Conservation (phyloP, 2,329 filamentous ascomycete species). For the Metarhizium album region DNA sequence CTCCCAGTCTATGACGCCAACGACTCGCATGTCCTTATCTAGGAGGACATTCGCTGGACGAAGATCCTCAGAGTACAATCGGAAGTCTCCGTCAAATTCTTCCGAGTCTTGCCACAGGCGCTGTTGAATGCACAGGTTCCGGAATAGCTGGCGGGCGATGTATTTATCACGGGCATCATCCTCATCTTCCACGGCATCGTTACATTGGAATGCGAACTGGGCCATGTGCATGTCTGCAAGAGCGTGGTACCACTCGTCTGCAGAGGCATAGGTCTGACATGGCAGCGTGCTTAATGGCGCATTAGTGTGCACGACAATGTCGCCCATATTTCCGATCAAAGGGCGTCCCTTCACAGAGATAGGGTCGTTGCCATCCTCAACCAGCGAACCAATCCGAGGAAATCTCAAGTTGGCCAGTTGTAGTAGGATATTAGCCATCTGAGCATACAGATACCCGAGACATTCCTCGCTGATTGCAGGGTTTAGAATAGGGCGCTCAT, state of each 20-base stretch:
- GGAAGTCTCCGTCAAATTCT: constrained; percentile 5
- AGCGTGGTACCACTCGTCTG: constrained; percentile 21
- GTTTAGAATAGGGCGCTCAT: constrained; percentile 21
- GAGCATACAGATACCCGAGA: constrained; percentile 24
- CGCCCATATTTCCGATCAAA: constrained; percentile 29
- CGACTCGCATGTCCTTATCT: constrained; percentile 15
- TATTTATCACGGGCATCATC: constrained; percentile 22
- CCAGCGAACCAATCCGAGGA: constrained; percentile 26
- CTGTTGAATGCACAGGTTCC: constrained; percentile 13
- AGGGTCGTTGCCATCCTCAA: constrained; percentile 10
- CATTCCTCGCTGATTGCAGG: constrained; percentile 21
- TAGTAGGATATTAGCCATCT: constrained; percentile 31
- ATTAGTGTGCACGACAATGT: constrained; percentile 16
- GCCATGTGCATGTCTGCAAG: constrained; percentile 26
- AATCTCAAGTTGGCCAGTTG: constrained; percentile 26
- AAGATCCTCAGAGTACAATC: constrained; percentile 17
- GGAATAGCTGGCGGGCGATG: constrained; percentile 22
- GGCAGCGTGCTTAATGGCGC: constrained; percentile 14
- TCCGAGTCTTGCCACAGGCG: constrained; percentile 4
- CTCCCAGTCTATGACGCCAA: constrained; percentile 31
- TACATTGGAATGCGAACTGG: constrained; percentile 27
- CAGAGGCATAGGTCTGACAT: constrained; percentile 15
- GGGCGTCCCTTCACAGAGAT: constrained; percentile 18
- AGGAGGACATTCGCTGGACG: constrained; percentile 23
- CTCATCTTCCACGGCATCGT: constrained; percentile 22